Evolutionary conservation across 2,329 filamentous ascomycete genomes (phyloP), one percentile per base, ranked within the genome.

Genomic region (Whalleya microplaca): DNA sequence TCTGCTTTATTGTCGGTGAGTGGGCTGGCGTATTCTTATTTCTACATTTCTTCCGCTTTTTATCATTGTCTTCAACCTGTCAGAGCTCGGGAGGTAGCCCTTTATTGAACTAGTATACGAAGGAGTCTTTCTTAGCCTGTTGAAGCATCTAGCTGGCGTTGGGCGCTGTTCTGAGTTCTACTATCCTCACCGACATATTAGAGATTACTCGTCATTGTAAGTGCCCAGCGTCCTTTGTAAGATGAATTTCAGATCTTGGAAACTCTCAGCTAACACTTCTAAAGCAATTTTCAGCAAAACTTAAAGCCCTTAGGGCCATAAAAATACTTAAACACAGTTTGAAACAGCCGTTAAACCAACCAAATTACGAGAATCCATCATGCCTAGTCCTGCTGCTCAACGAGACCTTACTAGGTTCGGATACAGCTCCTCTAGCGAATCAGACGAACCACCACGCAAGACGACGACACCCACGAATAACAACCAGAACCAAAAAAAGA

Each of bases 361-460:
- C 2, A 48, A 32, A 44, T 5, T 20, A 21, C 40, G 41, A 48
- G 19, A 41, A 12, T 51, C 50, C 50, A 46, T 44, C 27, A 62
- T 56, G 58, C 45, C 58, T 58, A 48, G 46, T n/a, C 37, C 61
- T 12, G 41, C 47, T 8, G 20, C 55, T 27, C 62, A 62, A 21
- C 62, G 52, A 50, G 69, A 71, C 43, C 68, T 69, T 46, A 46
- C 49, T 21, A 66, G 67, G 52, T 72, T 71, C 66, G 78, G 78
- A 16, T 81, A 81, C 60, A 80, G 79, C 59, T 80, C 78, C 50
- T 80, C 78, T 21, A 78, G 78, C 57, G 78, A 80, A 61, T 80
- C 78, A 23, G 78, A 81, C 59, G 79, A 81, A 8, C 59, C 65
- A 9, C 71, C 69, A 19, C 74, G 74, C 5, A 68, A 73, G 46